Percentiles rank a stretch among this genome's conserved stretches.
Conservation (phyloP, 305 asterid genomes). For the Salvia sclarea region DNA sequence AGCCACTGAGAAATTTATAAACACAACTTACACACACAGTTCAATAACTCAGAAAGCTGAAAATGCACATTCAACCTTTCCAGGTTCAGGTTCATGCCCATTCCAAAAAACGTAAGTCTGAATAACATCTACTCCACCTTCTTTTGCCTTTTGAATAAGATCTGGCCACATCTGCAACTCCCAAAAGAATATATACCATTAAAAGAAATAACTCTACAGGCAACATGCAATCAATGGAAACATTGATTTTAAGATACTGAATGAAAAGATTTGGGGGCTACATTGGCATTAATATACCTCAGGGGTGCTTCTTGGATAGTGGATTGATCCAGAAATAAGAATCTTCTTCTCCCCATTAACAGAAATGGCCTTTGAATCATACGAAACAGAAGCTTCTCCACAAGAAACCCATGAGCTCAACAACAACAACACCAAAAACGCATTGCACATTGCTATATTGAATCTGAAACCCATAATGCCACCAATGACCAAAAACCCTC, state of each 20-base stretch:
- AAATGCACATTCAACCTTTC: conserved; percentile 55
- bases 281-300: conserved; percentile 55
- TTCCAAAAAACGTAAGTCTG: conserved; percentile 99
- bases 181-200: conserved; percentile 23
- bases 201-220: neutral
- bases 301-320: conserved; percentile 97
- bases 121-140: conserved; percentile 95
- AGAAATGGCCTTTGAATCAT: conserved; percentile 73
- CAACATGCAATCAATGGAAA: neutral
- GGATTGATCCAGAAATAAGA: conserved; percentile 96
- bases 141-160: conserved; percentile 95
- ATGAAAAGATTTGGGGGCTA: neutral
- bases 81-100: conserved; percentile 97
- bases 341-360: conserved; percentile 83
- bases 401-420: conserved; percentile 55
- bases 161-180: conserved; percentile 94
- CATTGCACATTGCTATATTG: conserved; percentile 50
- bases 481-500: conserved; percentile 22
- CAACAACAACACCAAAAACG: conserved; percentile 43
- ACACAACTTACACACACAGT: neutral
- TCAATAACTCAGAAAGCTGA: neutral
- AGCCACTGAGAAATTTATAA: conserved; percentile 18
- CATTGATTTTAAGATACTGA: neutral
- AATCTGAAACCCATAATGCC: conserved; percentile 47
- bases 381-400: conserved; percentile 73